Evolutionary conservation across 345 rosid species (phyloP), one percentile per base, ranked within the genome.

Genomic region (Gossypium bickii): DNA sequence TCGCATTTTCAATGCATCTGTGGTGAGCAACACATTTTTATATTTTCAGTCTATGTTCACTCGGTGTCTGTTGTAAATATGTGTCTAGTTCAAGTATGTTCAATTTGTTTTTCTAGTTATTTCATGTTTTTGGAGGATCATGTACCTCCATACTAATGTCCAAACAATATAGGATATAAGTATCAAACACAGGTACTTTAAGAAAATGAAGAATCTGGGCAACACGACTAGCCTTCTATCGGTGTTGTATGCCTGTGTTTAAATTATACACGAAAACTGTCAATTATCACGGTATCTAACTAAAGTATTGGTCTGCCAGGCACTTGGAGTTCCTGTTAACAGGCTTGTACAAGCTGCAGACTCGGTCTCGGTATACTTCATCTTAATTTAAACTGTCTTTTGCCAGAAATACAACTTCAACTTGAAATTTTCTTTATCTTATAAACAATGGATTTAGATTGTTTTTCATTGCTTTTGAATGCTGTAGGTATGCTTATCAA

Each of bases 271-370:
- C 0, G n/a, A 48, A 29, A 41, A n/a, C 43, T 25, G 3, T 16
- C 22, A 18, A 25, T 6, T 63, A 11, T 55, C 57, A 6, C 17
- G 27, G 72, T 73, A 59, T 74, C 82, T 84, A 47, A 80, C 70
- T 9, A 48, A 74, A 44, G 53, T 27, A 24, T 83, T 52, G 65
- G 38, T 78, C 58, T 83, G 48, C 43, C 80, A 95, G 98, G 97
- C 98, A 73, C 94, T 95, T 25, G 89, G 88, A 75, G 96, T 91
- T 79, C 93, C 93, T 2, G 93, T 93, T 60, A 81, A 85, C 34
- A 88, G 97, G 81, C 94, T 95, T 74, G 92, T 88, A 55, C 85
- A 84, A 76, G 93, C 93, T 56, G 99, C 98, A n/a, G 97, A 95
- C 80, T 95, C 98, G 1, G 97, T 86, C 78, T 93, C 92, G 83